Evolutionary conservation across 2,329 filamentous ascomycete species (phyloP).

Genomic region (Botrytis medusae): DNA sequence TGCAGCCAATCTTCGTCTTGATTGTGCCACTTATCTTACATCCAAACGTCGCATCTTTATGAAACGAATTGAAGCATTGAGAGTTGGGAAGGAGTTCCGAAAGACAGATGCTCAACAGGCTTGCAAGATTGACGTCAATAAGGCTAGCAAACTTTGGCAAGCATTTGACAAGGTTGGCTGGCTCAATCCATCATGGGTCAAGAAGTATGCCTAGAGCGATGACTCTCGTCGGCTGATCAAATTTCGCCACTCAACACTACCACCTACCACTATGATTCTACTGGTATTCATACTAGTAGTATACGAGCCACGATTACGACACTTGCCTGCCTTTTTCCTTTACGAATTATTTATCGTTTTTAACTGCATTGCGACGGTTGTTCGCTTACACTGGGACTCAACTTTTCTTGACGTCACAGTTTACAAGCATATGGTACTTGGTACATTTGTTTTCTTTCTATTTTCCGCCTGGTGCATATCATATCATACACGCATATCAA

Average conservation of each 20-base stretch:
- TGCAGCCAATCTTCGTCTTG: constrained; percentile 76
- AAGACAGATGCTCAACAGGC: constrained; percentile 95
- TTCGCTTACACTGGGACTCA: constrained; percentile 24
- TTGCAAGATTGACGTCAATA: constrained; percentile 99
- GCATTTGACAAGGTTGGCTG: constrained; percentile 86
- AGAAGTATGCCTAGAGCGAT: constrained; percentile 27
- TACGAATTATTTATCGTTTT: not conserved
- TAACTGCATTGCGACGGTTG: constrained; percentile 33
- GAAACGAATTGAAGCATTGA: constrained; percentile 65
- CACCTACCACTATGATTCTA: constrained; percentile 2
- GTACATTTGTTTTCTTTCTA: constrained; percentile 14
- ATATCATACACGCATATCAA: constrained; percentile 22
- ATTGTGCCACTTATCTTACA: constrained; percentile 84
- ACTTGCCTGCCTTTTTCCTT: not conserved
- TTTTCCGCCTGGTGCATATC: constrained; percentile 28
- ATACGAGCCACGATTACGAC: constrained; percentile 18
- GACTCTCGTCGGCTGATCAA: constrained; percentile 20
- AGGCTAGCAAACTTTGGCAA: constrained; percentile 88
- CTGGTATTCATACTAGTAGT: not conserved
- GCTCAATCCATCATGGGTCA: constrained; percentile 50
- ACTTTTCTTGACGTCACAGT: constrained; percentile 31
- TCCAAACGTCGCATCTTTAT: constrained; percentile 92
- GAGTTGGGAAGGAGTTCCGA: constrained; percentile 77
- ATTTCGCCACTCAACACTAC: constrained; percentile 13
- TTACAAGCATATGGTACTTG: constrained; percentile 18